Conservation (phyloP, 768 basidiomycete genomes). For the Suillus brevipes region DNA sequence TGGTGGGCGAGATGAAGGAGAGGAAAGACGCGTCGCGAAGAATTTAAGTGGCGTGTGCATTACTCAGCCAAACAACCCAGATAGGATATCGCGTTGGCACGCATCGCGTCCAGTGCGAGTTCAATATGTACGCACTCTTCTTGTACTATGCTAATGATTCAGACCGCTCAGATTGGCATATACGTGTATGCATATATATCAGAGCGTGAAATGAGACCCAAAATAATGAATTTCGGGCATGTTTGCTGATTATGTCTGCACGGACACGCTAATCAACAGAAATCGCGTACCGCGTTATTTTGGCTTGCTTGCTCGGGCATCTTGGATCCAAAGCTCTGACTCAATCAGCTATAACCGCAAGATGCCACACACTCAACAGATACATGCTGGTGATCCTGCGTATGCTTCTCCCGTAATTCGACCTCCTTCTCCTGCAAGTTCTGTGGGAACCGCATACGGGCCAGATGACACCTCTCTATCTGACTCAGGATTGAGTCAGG, state of each 20-base stretch:
- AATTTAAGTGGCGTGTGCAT: constrained; percentile 30
- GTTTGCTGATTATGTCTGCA: neutral
- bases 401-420: constrained; percentile 49
- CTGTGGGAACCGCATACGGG: constrained; percentile 48
- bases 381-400: constrained; percentile 36
- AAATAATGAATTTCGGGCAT: neutral
- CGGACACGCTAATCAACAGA: constrained; percentile 31
- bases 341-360: neutral
- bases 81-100: neutral
- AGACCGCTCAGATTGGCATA: neutral
- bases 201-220: neutral
- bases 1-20: constrained; percentile 15
- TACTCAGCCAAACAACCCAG: constrained; percentile 25
- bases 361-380: constrained; percentile 34
- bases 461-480: constrained; percentile 45
- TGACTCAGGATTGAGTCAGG: constrained; percentile 38
- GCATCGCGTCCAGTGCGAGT: neutral
- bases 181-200: neutral
- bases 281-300: constrained; percentile 32
- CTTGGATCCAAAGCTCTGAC: constrained; percentile 3
- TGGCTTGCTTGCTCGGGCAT: constrained; percentile 8
- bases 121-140: neutral
- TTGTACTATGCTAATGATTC: neutral
- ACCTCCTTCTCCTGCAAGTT: constrained; percentile 46
- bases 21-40: constrained; percentile 27